A percentile compares a stretch with the other conserved stretches of the same genome.
phyloP scores from a whole-genome alignment of 208 protist genomes.

The Phytomonas francai region DNA sequence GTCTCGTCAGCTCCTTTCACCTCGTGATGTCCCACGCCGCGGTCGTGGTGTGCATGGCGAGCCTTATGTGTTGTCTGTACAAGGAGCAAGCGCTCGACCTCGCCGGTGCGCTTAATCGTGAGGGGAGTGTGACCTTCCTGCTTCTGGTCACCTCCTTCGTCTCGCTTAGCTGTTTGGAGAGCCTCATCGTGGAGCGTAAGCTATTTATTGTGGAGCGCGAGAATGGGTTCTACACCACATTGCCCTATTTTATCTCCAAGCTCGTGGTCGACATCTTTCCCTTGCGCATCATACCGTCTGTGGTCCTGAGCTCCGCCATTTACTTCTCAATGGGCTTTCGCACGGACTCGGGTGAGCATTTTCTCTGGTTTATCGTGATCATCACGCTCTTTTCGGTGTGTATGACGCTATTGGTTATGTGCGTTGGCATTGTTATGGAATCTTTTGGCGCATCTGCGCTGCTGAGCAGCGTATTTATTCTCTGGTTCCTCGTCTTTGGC shows the following conservation, averaged over 20 bases:
- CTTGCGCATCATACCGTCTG: slow-evolving; percentile 72
- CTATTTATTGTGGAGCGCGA: slow-evolving; percentile 83
- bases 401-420: slow-evolving; percentile 77
- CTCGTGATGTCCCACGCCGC: slow-evolving; percentile 76
- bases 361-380: slow-evolving; percentile 84
- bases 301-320: slow-evolving; percentile 80
- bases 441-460: slow-evolving; percentile 78
- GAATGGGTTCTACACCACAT: slow-evolving; percentile 82
- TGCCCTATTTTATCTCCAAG: slow-evolving; percentile 87
- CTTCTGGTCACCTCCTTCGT: slow-evolving; percentile 82
- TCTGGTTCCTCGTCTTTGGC: slow-evolving; percentile 91
- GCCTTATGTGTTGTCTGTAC: slow-evolving; percentile 83
- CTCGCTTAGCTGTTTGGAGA: slow-evolving; percentile 82
- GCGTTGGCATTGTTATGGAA: slow-evolving; percentile 66
- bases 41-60: slow-evolving; percentile 60
- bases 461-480: slow-evolving; percentile 78
- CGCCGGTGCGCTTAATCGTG: slow-evolving; percentile 80
- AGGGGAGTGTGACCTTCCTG: slow-evolving; percentile 77
- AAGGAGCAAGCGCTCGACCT: slow-evolving; percentile 68
- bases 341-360: slow-evolving; percentile 64
- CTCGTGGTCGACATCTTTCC: slow-evolving; percentile 86
- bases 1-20: slow-evolving; percentile 68
- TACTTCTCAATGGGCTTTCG: slow-evolving; percentile 91
- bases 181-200: slow-evolving; percentile 82
- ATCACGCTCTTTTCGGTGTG: slow-evolving; percentile 77